Evolutionary conservation across 2,329 filamentous ascomycete genomes (phyloP), one percentile per base, ranked within the genome.

Genomic region (Aspergillus caelatus): DNA sequence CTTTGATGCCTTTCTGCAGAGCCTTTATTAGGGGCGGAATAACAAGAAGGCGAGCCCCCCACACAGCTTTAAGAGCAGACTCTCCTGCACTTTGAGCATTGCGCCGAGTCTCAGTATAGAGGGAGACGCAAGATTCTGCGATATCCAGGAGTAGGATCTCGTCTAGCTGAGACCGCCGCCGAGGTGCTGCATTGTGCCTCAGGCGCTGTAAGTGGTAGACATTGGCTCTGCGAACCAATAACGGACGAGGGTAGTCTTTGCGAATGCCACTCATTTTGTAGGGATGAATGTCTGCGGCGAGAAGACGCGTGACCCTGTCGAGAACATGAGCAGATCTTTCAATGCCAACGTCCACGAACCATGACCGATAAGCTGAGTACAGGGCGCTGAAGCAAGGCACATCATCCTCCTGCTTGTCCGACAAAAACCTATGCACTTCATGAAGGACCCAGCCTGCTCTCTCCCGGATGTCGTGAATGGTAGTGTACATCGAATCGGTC

Each of bases 321-420:
- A 98, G 83, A 2, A 96, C 92, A 75, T 97, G 95, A 0, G 95
- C 94, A 21, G 94, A 97, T 64, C 94, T 87, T 79, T 99, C 95
- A 64, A 97, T 96, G 21, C 96, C 95, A 46, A 99, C 94, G 72
- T 99, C 95, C 1, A 96, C 93, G 72, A 99, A 98, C 93, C 94
- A 99, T 10, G 92, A 95, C 50, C 93, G 86, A 76, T 97, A 99
- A 1, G 94, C 92, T 26, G 91, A 91, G 78, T 97, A 99, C 2
- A 99, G 80, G 0, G 94, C 89, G 28, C 93, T 97, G 79, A 99
- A 99, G 78, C 93, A 97, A 19, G 91, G 89, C 0, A 99, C 95
- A 75, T 99, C 95, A 73, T 99, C 95, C 75, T 98, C 92, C 74
- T 97, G 94, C 65, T 94, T 89, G 65, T 88, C 81, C 21, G 88